Percentiles rank a stretch among this genome's conserved stretches.
Evolutionary conservation across 352 stramenopile genomes (phyloP).

Genomic region (Phytophthora pinifolia): DNA sequence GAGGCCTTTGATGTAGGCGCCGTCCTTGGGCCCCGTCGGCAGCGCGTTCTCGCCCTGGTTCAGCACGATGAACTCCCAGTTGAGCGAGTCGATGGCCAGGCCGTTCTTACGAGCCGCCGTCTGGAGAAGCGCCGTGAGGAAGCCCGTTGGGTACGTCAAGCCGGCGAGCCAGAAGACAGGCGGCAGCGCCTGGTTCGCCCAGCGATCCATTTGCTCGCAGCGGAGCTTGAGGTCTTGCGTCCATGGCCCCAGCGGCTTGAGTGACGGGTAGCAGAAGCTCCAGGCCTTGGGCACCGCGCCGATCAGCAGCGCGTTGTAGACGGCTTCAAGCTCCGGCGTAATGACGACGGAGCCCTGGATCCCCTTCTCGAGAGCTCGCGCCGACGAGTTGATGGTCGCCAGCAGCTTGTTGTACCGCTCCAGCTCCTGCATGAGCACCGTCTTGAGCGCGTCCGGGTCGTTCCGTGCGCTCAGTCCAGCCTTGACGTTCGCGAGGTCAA

Average conservation of each 20-base stretch:
- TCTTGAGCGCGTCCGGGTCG: conserved; percentile 93
- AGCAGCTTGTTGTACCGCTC: conserved; percentile 94
- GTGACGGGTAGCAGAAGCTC: conserved; percentile 93
- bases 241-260: conserved; percentile 94
- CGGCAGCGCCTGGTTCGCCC: conserved; percentile 84
- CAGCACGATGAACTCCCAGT: conserved; percentile 94
- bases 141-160: conserved; percentile 97
- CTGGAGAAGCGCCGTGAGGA: conserved; percentile 96
- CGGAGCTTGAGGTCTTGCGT: conserved; percentile 90
- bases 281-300: conserved; percentile 89
- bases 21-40: conserved; percentile 82
- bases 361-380: conserved; percentile 88
- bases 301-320: conserved; percentile 91
- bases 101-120: conserved; percentile 94
- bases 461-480: conserved; percentile 56
- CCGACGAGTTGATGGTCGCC: conserved; percentile 67
- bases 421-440: conserved; percentile 94
- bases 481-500: conserved; percentile 86
- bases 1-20: conserved; percentile 90
- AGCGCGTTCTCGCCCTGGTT: conserved; percentile 88
- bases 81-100: conserved; percentile 94
- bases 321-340: conserved; percentile 92
- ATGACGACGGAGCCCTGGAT: conserved; percentile 95
- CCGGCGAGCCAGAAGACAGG: conserved; percentile 94
- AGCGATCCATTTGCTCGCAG: conserved; percentile 91